These are phyloP conservation scores for Helianthus tuberosus DNA, from an alignment of 129 eudicot genomes.

Conservation along the genomic window DNA sequence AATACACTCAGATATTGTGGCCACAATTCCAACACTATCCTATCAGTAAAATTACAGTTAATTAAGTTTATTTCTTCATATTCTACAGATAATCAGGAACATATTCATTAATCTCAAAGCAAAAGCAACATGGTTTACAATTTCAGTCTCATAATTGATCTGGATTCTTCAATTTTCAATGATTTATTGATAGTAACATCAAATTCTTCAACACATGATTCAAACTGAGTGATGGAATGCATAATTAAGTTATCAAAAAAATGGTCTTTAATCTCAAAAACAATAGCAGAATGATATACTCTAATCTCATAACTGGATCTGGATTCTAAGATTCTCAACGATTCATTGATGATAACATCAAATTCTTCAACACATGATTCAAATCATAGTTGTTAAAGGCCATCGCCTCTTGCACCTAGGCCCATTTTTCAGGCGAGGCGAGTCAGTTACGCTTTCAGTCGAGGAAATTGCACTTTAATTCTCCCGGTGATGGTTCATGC, in stretches of 20 bases:
- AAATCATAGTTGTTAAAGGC: too few species aligned
- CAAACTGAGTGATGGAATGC: background rate
- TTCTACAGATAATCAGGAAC: background rate
- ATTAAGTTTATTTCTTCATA: background rate
- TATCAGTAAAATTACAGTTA: conserved; percentile 2
- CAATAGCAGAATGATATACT: background rate
- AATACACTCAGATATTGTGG: conserved; percentile 86
- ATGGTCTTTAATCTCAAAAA: too few species aligned
- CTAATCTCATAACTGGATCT: too few species aligned
- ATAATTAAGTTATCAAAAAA: background rate
- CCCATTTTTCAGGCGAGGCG: too few species aligned
- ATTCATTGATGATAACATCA: too few species aligned
- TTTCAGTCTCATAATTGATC: conserved; percentile 4
- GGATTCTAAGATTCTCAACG: too few species aligned
- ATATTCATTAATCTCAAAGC: background rate
- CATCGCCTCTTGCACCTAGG: too few species aligned
- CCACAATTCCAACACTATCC: conserved; percentile 96
- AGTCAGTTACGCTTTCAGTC: too few species aligned
- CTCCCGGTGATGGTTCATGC: too few species aligned
- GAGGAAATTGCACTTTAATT: too few species aligned
- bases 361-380: too few species aligned
- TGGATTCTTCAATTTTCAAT: conserved; percentile 8
- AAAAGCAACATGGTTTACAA: conserved; percentile 14
- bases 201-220: background rate
- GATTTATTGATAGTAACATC: background rate